A percentile compares a stretch with the other conserved stretches of the same genome.
phyloP scores from a whole-genome alignment of 2,329 filamentous ascomycete genomes.

The Acrocalymma vagum region DNA sequence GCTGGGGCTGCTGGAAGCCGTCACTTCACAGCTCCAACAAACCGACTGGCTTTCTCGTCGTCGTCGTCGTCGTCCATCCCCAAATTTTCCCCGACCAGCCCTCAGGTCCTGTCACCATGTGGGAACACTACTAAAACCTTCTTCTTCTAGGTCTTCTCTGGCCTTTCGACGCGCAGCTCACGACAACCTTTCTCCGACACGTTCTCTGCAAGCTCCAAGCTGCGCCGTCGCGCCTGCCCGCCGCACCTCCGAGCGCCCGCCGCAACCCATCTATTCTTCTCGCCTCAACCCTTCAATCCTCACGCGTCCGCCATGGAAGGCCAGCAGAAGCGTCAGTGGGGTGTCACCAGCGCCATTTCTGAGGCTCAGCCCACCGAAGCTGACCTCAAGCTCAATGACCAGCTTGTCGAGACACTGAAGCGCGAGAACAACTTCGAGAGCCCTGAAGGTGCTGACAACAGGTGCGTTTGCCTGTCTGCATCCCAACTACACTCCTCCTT shows the following conservation, averaged over 20 bases:
- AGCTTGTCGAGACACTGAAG: constrained; percentile 84
- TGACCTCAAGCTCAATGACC: constrained; percentile 79
- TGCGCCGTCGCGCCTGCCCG: constrained; percentile 16
- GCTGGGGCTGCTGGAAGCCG: no score
- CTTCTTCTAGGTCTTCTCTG: constrained; percentile 10
- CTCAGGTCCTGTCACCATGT: constrained; percentile 40
- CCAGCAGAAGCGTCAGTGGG: constrained; percentile 58
- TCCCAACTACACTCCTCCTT: background rate
- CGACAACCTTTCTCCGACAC: constrained; percentile 20
- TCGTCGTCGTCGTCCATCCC: constrained; percentile 17
- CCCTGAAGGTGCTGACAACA: constrained; percentile 81
- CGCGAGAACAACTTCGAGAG: constrained; percentile 92
- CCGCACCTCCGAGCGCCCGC: constrained; percentile 27
- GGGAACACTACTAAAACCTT: constrained; percentile 31
- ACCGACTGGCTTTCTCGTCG: constrained; percentile 19
- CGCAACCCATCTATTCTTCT: no score
- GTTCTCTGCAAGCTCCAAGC: background rate
- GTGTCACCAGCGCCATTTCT: constrained; percentile 87
- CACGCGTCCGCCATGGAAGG: constrained; percentile 38
- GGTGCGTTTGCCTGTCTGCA: constrained; percentile 58
- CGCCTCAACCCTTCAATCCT: constrained; percentile 11
- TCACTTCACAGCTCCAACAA: no score
- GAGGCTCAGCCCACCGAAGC: constrained; percentile 75
- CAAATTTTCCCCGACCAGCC: constrained; percentile 14
- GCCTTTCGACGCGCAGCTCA: constrained; percentile 15